Conservation (phyloP, 352 stramenopile genomes). For the Thalassiosira exigua region DNA sequence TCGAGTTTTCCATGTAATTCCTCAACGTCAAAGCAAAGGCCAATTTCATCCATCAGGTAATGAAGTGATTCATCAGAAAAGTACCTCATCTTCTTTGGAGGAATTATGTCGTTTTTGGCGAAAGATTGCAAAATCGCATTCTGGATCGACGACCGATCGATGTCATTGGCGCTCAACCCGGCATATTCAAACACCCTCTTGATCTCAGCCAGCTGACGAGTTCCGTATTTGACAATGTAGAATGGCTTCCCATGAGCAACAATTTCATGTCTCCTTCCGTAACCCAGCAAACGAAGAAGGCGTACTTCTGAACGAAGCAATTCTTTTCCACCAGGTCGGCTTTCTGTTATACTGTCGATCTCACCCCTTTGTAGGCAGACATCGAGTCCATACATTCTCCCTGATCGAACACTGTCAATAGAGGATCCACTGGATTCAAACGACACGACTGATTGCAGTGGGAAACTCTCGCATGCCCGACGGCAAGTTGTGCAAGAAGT, state of each 20-base stretch:
- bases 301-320: constrained; percentile 25
- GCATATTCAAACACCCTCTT: constrained; percentile 19
- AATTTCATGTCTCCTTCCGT: constrained; percentile 6
- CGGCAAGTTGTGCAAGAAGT: constrained; percentile 1
- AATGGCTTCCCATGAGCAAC: neutral
- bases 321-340: constrained; percentile 24
- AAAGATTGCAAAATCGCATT: constrained; percentile 32
- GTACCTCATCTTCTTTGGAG: neutral
- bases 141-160: neutral
- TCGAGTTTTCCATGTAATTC: too few species aligned
- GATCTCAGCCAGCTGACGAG: constrained; percentile 9
- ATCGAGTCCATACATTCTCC: constrained; percentile 28
- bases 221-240: constrained; percentile 2
- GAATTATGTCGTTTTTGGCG: neutral
- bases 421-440: constrained; percentile 14
- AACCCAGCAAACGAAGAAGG: constrained; percentile 14
- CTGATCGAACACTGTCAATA: neutral
- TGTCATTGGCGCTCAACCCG: neutral
- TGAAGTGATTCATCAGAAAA: constrained; percentile 3
- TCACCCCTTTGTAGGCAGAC: constrained; percentile 15
- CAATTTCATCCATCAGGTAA: too few species aligned
- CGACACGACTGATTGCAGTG: constrained; percentile 1
- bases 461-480: constrained; percentile 12
- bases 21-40: too few species aligned
- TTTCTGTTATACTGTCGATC: constrained; percentile 26